A percentile compares a stretch with the other conserved stretches of the same genome.
These are phyloP conservation scores for Komagataella kurtzmanii DNA, from an alignment of 805 yeast species.

Conservation along the genomic window DNA sequence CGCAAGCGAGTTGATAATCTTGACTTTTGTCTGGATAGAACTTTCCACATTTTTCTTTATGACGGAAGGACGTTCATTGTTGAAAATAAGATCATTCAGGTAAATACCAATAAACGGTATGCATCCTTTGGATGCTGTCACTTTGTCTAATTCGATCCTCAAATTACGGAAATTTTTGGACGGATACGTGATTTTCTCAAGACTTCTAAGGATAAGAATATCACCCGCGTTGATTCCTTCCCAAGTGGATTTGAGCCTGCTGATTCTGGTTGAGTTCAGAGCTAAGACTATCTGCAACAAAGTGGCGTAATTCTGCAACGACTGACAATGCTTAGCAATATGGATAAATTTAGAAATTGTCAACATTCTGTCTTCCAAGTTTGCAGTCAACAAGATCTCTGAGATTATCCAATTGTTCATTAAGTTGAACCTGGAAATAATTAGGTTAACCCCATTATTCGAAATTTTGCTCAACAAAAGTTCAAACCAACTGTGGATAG, in stretches of 20 bases:
- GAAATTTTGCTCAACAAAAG: conserved; percentile 29
- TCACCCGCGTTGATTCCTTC: conserved; percentile 60
- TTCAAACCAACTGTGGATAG: conserved; percentile 76
- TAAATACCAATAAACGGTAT: conserved; percentile 86
- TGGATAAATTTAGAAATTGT: conserved; percentile 82
- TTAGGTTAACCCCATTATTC: conserved; percentile 61
- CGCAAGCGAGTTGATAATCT: conserved; percentile 10
- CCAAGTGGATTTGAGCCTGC: conserved; percentile 61
- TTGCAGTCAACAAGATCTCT: conserved; percentile 63
- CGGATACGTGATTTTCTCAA: conserved; percentile 67
- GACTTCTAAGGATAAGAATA: conserved; percentile 44
- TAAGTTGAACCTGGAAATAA: conserved; percentile 74
- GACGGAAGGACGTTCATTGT: conserved; percentile 46
- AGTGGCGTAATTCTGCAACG: conserved; percentile 72
- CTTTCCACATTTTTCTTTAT: conserved; percentile 12
- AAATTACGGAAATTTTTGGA: conserved; percentile 57
- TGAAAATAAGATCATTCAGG: conserved; percentile 68
- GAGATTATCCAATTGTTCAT: conserved; percentile 89
- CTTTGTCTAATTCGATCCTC: conserved; percentile 45
- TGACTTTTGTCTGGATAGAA: conserved; percentile 2
- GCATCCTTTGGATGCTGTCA: conserved; percentile 59
- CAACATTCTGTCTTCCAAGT: conserved; percentile 43
- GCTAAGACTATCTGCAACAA: conserved; percentile 82
- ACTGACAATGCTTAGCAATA: conserved; percentile 62
- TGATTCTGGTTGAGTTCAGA: conserved; percentile 51